Base-by-base conservation (phyloP, 495 filamentous ascomycete genomes). In the Xanthoparmelia taractica region DNA sequence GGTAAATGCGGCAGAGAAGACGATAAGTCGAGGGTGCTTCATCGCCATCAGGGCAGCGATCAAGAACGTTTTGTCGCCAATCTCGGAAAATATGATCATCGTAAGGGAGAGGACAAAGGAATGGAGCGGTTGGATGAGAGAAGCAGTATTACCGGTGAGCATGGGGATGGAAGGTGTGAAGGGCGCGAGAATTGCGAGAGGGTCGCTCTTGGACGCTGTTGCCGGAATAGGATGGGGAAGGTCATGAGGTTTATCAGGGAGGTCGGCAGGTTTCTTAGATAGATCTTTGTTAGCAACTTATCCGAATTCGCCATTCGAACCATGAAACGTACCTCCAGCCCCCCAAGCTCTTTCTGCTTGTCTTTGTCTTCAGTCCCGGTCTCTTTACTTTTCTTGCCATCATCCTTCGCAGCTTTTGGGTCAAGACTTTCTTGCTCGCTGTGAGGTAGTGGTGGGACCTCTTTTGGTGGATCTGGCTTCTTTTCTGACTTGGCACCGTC, bases 31-130 rank as follows among this genome's bases (percentile, higher is more conserved):
- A 50, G 94, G 88, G 71, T 98, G 92, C 67, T 96, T 91, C 94
- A 98, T 98, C 2, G 94, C 94, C 94, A 98, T 98, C 27, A 98
- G 81, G 31, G 94, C 94, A 18, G 94, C 94, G 50, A 98, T 91
- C 47, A 98, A 81, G 77, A 98, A 98, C 0, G 94, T 98, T 74
- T 98, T 98, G 82, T 98, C 94, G 63, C 94, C 94, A 72, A 98
- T 86, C 73, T 98, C 94, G 65, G 94, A 97, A 68, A 97, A 89
- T 60, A 97, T 80, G 65, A 98, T 98, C 94, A 97, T 97, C 63
- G 92, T 91, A 59, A 96, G 84, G 11, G 94, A 94, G 57, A 97
- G 88, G 31, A 92, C 67, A 69, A 94, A 94, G 13, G 94, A 97
- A 73, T 98, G 94, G 60, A 96, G 80, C 0, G 92, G 89, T 67